Conservation (phyloP, 192 early-diverging fungal species). For the Entomortierella beljakovae region DNA sequence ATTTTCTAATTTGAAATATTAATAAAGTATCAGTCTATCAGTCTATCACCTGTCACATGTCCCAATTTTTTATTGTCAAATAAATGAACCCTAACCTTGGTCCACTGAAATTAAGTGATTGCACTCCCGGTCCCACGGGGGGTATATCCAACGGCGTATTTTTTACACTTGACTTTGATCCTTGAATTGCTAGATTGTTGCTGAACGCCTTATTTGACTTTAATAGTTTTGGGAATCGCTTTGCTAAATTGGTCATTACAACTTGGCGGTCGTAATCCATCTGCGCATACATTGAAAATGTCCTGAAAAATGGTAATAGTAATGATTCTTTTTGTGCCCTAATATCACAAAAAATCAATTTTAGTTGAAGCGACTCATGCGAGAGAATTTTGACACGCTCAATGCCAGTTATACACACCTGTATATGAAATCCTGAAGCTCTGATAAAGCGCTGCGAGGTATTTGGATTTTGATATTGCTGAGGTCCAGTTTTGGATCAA, state of each 20-base stretch:
- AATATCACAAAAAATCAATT: neutral
- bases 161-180: neutral
- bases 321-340: constrained; percentile 11
- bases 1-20: constrained; percentile 13
- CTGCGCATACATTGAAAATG: constrained; percentile 32
- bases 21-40: neutral
- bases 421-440: constrained; percentile 14
- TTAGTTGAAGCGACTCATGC: too few relatives aligned
- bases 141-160: neutral
- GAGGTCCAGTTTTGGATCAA: constrained; percentile 26
- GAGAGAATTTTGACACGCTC: too few relatives aligned
- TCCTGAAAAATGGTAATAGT: constrained; percentile 35
- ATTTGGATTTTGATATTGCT: constrained; percentile 8
- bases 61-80: neutral
- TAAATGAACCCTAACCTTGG: neutral
- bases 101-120: constrained; percentile 28
- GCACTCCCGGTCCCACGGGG: constrained; percentile 33
- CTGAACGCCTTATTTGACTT: constrained; percentile 18
- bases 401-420: constrained; percentile 29
- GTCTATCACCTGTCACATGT: neutral
- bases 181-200: neutral
- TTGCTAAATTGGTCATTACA: constrained; percentile 22
- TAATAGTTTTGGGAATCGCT: constrained; percentile 37
- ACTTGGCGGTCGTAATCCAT: constrained; percentile 38
- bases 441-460: constrained; percentile 10